These are phyloP conservation scores for Hypericum androsaemum DNA, from an alignment of 345 rosid species.

Conservation along the genomic window DNA sequence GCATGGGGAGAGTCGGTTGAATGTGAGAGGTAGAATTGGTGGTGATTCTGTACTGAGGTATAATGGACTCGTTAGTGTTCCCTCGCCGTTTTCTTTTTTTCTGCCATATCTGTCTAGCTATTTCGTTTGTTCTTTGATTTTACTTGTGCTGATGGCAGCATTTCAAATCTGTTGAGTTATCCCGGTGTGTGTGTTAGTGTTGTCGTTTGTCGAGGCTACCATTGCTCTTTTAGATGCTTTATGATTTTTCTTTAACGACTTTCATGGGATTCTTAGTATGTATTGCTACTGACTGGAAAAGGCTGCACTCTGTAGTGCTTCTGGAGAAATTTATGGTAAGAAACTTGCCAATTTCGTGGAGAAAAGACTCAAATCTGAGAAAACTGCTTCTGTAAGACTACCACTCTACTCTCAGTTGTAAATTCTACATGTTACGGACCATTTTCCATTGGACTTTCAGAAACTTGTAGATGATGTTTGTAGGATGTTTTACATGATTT, in stretches of 20 bases:
- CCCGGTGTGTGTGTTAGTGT: too few species aligned
- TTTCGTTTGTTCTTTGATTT: too few species aligned
- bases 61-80: neutral
- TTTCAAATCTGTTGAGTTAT: too few species aligned
- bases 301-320: constrained; percentile 41
- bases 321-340: constrained; percentile 79
- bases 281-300: constrained; percentile 7
- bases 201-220: too few species aligned
- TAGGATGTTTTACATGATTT: too few species aligned
- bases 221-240: too few species aligned
- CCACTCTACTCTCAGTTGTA: too few species aligned
- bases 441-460: neutral
- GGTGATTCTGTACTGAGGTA: constrained; percentile 88
- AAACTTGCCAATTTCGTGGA: constrained; percentile 86
- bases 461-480: neutral
- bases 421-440: too few species aligned
- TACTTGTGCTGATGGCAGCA: too few species aligned
- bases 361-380: constrained; percentile 87
- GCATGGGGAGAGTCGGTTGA: constrained; percentile 96
- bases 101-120: neutral
- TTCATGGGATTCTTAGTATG: too few species aligned
- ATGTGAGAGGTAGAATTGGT: constrained; percentile 96
- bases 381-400: constrained; percentile 86
- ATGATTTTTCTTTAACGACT: too few species aligned
- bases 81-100: neutral